Evolutionary conservation across 1,284 basidiomycete species (phyloP), one percentile per base, ranked within the genome.

Genomic region (Tylopilus sp.): DNA sequence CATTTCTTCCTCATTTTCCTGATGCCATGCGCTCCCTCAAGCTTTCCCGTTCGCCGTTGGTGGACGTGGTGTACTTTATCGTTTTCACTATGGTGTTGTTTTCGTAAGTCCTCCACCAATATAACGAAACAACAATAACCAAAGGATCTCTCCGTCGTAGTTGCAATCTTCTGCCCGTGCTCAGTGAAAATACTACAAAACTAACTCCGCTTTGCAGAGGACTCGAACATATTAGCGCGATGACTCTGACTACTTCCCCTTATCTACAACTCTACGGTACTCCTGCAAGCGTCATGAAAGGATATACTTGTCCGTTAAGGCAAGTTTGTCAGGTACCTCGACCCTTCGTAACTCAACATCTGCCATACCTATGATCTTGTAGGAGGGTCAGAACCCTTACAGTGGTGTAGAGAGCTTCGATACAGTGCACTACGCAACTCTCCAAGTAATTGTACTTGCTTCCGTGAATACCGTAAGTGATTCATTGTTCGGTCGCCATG

Each of bases 61-160:
- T 95, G 24, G 94, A 92, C 69, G 97, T 99, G 9, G 87, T 95
- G 1, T 95, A 95, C 77, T 99, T 98, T 76, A 93, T 97, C 32
- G 71, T 96, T 41, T 99, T 98, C 74, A 96, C 96, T 1, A 93
- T 96, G 82, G 82, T 92, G 8, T 77, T 99, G 12, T 98, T 99
- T 80, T 95, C 94, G 91, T 92, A 67, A 74, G 91, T 83, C 12
- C 36, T 64, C 55, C 15, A 15, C 24, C 26, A 41, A 24, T 53
- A 55, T 58, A 36, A 29, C n/a, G 39, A 18, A 9, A 44, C 41
- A 22, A 44, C 41, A 44, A 44, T 8, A 16, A 15, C 65, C 82
- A 89, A 91, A 69, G 95, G 95, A 0, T 96, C 94, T 0, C 86
- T 94, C 55, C 83, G 90, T 12, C 88, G 96, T 10, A 84, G 82